These are phyloP conservation scores for Solanum piurae DNA, from an alignment of 257 asterid genomes.

Conservation along the genomic window DNA sequence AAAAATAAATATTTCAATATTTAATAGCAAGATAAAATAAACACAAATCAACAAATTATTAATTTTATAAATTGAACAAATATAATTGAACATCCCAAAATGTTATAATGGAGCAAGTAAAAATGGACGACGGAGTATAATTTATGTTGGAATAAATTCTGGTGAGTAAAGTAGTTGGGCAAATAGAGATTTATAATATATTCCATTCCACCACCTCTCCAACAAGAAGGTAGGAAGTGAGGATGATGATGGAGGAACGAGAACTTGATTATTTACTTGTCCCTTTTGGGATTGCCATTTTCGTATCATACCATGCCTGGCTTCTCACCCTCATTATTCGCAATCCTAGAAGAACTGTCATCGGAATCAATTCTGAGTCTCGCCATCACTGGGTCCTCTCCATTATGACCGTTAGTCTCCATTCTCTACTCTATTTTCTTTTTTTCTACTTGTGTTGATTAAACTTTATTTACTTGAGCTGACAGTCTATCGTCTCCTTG, in stretches of 20 bases:
- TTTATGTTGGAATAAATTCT: background rate
- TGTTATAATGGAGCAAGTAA: too few species aligned
- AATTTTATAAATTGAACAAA: too few species aligned
- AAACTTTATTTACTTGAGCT: too few species aligned
- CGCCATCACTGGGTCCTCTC: slow-evolving; percentile 64
- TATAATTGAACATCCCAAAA: too few species aligned
- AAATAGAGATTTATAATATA: background rate
- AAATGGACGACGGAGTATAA: too few species aligned
- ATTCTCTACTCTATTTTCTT: background rate
- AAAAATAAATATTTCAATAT: too few species aligned
- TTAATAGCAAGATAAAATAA: too few species aligned
- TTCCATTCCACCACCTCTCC: background rate
- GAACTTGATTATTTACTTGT: slow-evolving; percentile 54
- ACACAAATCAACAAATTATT: too few species aligned
- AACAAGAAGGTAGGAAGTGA: background rate
- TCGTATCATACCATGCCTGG: slow-evolving; percentile 56
- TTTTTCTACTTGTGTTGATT: too few species aligned
- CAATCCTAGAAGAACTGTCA: slow-evolving; percentile 48
- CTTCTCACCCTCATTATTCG: slow-evolving; percentile 38
- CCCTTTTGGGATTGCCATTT: slow-evolving; percentile 50
- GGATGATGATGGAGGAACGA: slow-evolving; percentile 36
- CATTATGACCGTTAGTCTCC: slow-evolving; percentile 58
- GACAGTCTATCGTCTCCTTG: too few species aligned
- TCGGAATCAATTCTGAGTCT: slow-evolving; percentile 63
- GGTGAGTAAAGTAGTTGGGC: background rate